A percentile compares a stretch with the other conserved stretches of the same genome.
Evolutionary conservation across 2,329 filamentous ascomycete species (phyloP).

Genomic region (Cladosporium colombiae): DNA sequence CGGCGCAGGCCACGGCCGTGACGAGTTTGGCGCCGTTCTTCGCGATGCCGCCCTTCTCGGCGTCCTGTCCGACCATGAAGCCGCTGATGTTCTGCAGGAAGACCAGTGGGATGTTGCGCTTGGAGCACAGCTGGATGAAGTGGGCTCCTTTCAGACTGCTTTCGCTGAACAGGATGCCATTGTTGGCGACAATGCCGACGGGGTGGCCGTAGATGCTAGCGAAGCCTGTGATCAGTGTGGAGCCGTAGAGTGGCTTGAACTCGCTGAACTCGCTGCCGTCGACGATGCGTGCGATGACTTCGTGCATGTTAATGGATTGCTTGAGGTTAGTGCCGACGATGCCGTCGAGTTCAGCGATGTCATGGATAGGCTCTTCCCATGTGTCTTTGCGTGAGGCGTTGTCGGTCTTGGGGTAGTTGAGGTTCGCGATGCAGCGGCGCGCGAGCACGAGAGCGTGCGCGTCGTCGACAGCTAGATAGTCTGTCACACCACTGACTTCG

Average conservation of each 20-base stretch:
- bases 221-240: slow-evolving; percentile 84
- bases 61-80: slow-evolving; percentile 95
- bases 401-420: slow-evolving; percentile 73
- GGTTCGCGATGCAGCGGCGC: slow-evolving; percentile 78
- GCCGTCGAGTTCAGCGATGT: slow-evolving; percentile 76
- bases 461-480: slow-evolving; percentile 93
- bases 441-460: slow-evolving; percentile 87
- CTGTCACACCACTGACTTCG: slow-evolving; percentile 87
- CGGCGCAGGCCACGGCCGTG: slow-evolving; percentile 88
- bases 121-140: slow-evolving; percentile 92
- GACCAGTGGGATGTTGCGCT: slow-evolving; percentile 84
- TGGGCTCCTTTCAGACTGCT: slow-evolving; percentile 92
- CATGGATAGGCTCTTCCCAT: slow-evolving; percentile 77
- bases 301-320: slow-evolving; percentile 79
- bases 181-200: slow-evolving; percentile 93
- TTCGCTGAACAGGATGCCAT: slow-evolving; percentile 89
- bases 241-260: slow-evolving; percentile 91
- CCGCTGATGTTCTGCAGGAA: slow-evolving; percentile 97
- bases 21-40: slow-evolving; percentile 98
- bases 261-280: slow-evolving; percentile 88
- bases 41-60: slow-evolving; percentile 91
- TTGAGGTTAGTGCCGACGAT: slow-evolving; percentile 90
- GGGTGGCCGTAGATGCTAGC: slow-evolving; percentile 85
- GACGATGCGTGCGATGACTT: slow-evolving; percentile 89
- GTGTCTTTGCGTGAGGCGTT: slow-evolving; percentile 39